Conservation (phyloP, 768 basidiomycete species). For the Boletus rex-veris region DNA sequence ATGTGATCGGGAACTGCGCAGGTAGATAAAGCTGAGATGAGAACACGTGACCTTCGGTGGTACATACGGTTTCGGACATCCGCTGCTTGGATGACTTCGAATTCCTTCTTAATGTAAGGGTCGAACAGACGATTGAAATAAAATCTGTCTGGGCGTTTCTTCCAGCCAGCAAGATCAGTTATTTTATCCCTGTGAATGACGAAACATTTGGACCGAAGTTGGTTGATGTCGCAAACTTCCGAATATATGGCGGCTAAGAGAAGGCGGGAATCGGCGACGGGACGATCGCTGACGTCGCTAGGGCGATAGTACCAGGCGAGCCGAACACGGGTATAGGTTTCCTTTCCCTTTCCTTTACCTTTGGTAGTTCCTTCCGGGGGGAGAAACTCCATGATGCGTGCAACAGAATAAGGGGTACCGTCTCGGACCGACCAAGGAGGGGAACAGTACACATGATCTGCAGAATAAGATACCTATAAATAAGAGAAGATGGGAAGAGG, state of each 20-base stretch:
- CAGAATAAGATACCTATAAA: constrained; percentile 31
- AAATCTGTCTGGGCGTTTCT: constrained; percentile 91
- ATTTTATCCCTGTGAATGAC: constrained; percentile 96
- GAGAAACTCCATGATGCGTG: constrained; percentile 95
- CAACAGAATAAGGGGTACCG: constrained; percentile 93
- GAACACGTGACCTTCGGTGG: constrained; percentile 22
- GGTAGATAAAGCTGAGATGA: constrained; percentile 7
- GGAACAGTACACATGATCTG: constrained; percentile 97
- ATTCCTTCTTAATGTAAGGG: constrained; percentile 97
- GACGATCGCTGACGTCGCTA: constrained; percentile 90
- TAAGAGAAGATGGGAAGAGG: constrained; percentile 15
- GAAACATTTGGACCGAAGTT: constrained; percentile 89
- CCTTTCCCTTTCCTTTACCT: constrained; percentile 62
- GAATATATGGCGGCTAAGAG: constrained; percentile 95
- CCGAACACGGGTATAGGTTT: constrained; percentile 77
- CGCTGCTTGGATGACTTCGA: constrained; percentile 86
- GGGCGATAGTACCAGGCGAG: constrained; percentile 97
- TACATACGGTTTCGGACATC: constrained; percentile 85
- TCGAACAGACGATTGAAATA: constrained; percentile 96
- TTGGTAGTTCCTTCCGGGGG: constrained; percentile 72
- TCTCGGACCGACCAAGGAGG: constrained; percentile 90
- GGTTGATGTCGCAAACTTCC: constrained; percentile 92
- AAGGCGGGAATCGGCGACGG: constrained; percentile 85
- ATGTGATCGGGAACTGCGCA: constrained; percentile 77
- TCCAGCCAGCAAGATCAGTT: constrained; percentile 89